Percentiles rank a stretch among this genome's conserved stretches.
Evolutionary conservation across 2,329 filamentous ascomycete genomes (phyloP).

Genomic region (Alternaria sp.): DNA sequence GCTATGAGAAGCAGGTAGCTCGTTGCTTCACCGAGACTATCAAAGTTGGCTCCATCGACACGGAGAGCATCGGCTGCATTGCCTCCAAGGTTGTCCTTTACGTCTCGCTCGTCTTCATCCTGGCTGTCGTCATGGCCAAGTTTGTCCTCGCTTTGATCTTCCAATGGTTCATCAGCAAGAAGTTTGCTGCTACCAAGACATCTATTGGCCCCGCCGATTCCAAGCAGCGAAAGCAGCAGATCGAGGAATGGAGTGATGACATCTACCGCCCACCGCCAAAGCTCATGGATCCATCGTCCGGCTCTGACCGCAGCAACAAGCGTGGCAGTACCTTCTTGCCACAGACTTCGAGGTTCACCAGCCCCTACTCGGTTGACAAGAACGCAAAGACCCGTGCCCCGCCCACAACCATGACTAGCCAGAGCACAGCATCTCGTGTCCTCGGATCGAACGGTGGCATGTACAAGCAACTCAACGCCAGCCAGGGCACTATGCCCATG

Average conservation of each 20-base stretch:
- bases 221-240: constrained; percentile 87
- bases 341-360: constrained; percentile 92
- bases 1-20: constrained; percentile 78
- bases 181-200: constrained; percentile 84
- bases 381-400: constrained; percentile 58
- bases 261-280: constrained; percentile 92
- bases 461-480: constrained; percentile 68
- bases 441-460: constrained; percentile 69
- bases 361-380: constrained; percentile 79
- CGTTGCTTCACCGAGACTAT: constrained; percentile 92
- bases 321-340: constrained; percentile 85
- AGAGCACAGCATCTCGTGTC: constrained; percentile 75
- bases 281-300: constrained; percentile 72
- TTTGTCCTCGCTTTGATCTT: constrained; percentile 90
- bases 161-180: constrained; percentile 92
- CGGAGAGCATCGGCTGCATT: constrained; percentile 95
- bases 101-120: constrained; percentile 87
- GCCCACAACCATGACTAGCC: constrained; percentile 95
- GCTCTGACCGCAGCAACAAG: constrained; percentile 76
- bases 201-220: constrained; percentile 76
- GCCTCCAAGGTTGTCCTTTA: constrained; percentile 97
- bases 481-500: constrained; percentile 61
- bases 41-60: constrained; percentile 95
- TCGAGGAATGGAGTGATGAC: constrained; percentile 97
- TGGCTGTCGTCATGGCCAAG: constrained; percentile 84